Conservation (phyloP, 140 eudicot genomes). For the Senecio squalidus region DNA sequence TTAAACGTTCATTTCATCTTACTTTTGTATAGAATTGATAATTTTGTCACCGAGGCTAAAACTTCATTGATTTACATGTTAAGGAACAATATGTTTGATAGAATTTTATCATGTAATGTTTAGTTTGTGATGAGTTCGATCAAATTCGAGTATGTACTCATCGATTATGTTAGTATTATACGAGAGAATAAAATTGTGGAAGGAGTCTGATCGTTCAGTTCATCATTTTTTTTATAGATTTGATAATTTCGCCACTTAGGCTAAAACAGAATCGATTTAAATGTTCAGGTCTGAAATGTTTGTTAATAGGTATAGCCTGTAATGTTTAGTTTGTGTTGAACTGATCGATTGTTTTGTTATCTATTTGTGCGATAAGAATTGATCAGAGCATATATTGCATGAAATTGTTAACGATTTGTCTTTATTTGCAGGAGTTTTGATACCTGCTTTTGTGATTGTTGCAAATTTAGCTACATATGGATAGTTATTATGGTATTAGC, state of each 20-base stretch:
- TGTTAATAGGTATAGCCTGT: too few species aligned
- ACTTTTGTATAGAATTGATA: background rate
- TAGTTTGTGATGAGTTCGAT: conserved; percentile 11
- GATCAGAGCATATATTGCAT: conserved; percentile 18
- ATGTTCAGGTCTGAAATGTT: too few species aligned
- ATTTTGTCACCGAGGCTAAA: background rate
- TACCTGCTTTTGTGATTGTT: conserved; percentile 13
- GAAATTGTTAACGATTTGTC: conserved; percentile 6
- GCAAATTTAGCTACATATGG: conserved; percentile 30
- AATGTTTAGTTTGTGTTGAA: too few species aligned
- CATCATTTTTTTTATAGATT: too few species aligned
- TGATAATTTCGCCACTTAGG: too few species aligned
- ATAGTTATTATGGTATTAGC: conserved; percentile 26
- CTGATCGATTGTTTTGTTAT: conserved; percentile 13
- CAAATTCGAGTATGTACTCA: background rate
- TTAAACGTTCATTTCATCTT: background rate
- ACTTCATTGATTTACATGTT: conserved; percentile 3
- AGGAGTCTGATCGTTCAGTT: too few species aligned
- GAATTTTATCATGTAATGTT: background rate
- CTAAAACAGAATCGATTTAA: too few species aligned
- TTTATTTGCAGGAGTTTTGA: background rate
- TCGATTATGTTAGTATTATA: too few species aligned
- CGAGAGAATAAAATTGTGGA: too few species aligned
- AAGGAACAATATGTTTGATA: background rate
- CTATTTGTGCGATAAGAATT: conserved; percentile 15